phyloP scores from a whole-genome alignment of 768 basidiomycete genomes.

The Hemileccinum impolitum region DNA sequence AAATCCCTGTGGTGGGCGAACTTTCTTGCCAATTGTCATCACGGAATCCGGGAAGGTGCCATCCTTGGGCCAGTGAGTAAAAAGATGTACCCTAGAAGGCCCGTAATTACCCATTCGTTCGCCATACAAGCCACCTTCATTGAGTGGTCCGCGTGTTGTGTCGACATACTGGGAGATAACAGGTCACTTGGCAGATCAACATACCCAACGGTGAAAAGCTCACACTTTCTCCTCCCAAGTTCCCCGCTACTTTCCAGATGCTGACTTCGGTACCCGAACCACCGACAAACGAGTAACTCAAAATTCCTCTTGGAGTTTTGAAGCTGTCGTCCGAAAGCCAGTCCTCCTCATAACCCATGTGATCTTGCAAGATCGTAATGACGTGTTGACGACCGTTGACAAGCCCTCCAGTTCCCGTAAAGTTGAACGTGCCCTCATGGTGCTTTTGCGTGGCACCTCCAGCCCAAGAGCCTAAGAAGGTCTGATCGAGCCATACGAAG shows the following conservation, averaged over 20 bases:
- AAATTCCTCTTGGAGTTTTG: conserved; percentile 47
- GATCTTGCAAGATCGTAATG: conserved; percentile 51
- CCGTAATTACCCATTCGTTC: conserved; percentile 42
- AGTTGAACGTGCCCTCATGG: conserved; percentile 16
- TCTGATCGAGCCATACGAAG: conserved; percentile 47
- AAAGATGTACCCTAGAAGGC: neutral
- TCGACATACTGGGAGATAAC: conserved; percentile 40
- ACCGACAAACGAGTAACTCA: conserved; percentile 45
- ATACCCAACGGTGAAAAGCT: conserved; percentile 7
- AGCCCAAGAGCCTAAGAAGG: conserved; percentile 42
- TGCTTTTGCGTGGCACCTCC: conserved; percentile 16
- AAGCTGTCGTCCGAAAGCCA: conserved; percentile 42
- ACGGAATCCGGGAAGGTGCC: conserved; percentile 57
- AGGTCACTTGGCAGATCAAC: neutral
- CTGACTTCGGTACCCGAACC: conserved; percentile 35
- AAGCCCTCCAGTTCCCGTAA: conserved; percentile 2
- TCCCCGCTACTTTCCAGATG: conserved; percentile 50
- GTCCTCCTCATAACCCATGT: conserved; percentile 51
- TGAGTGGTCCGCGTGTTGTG: conserved; percentile 49
- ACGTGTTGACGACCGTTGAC: conserved; percentile 35
- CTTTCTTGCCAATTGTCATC: conserved; percentile 44
- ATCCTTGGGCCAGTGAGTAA: conserved; percentile 29
- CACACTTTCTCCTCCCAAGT: conserved; percentile 46
- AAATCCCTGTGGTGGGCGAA: conserved; percentile 40
- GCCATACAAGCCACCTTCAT: conserved; percentile 56